Conservation (phyloP, 1,139 yeast genomes). For the Scheffersomyces stambukii region DNA sequence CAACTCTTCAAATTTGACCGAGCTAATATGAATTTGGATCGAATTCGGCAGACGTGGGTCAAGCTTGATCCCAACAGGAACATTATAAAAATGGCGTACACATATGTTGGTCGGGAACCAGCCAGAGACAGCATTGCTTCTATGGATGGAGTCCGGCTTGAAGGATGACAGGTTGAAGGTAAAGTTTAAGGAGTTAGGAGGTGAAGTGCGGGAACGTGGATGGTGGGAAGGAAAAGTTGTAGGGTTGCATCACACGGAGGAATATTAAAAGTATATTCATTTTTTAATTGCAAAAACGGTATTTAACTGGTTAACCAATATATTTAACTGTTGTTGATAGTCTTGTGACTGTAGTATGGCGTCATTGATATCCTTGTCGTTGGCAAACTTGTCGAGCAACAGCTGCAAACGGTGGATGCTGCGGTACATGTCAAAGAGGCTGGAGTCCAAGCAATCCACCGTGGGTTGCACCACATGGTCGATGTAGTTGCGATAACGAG, state of each 20-base stretch:
- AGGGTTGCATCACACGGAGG: too few relatives aligned
- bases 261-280: not conserved
- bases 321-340: conserved; percentile 18
- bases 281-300: conserved; percentile 5
- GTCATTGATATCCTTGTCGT: conserved; percentile 6
- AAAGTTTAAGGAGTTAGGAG: not conserved
- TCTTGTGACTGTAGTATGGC: conserved; percentile 8
- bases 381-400: conserved; percentile 7
- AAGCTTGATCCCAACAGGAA: conserved; percentile 44
- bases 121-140: conserved; percentile 11
- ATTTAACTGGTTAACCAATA: conserved; percentile 20
- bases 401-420: conserved; percentile 10
- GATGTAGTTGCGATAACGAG: conserved; percentile 12
- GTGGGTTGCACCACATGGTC: conserved; percentile 12
- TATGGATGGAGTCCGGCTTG: conserved; percentile 1
- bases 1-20: conserved; percentile 34
- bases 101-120: conserved; percentile 31
- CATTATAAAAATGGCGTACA: conserved; percentile 35
- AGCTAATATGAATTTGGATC: conserved; percentile 40
- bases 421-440: conserved; percentile 9
- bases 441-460: conserved; percentile 13
- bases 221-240: too few relatives aligned
- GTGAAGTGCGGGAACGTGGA: too few relatives aligned
- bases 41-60: conserved; percentile 41
- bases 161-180: conserved; percentile 1